phyloP scores from a whole-genome alignment of 2,329 filamentous ascomycete genomes.

The Curvularia spicifera region DNA sequence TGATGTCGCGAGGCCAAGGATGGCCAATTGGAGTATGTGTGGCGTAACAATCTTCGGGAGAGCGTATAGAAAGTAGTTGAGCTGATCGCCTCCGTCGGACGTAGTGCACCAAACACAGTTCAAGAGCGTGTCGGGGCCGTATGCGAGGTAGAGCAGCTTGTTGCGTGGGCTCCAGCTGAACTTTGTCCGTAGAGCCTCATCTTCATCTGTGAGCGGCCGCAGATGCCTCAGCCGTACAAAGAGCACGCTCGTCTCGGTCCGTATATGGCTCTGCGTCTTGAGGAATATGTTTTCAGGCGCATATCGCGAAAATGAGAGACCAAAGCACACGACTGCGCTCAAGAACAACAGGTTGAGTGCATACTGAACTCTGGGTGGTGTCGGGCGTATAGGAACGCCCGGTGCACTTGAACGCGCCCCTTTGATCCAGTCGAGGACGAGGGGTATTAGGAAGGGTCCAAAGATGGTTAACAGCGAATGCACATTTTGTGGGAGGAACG shows the following conservation, averaged over 20 bases:
- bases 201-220: slow-evolving; percentile 64
- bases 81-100: slow-evolving; percentile 65
- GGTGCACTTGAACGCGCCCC: slow-evolving; percentile 52
- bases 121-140: slow-evolving; percentile 75
- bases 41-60: slow-evolving; percentile 74
- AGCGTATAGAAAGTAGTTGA: slow-evolving; percentile 80
- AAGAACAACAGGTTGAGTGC: slow-evolving; percentile 67
- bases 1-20: slow-evolving; percentile 77
- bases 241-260: slow-evolving; percentile 83
- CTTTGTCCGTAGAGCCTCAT: slow-evolving; percentile 70
- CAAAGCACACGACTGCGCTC: slow-evolving; percentile 59
- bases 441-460: slow-evolving; percentile 74
- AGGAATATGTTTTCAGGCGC: slow-evolving; percentile 82
- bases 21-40: slow-evolving; percentile 79
- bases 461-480: slow-evolving; percentile 59
- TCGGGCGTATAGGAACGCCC: slow-evolving; percentile 61
- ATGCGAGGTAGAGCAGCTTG: slow-evolving; percentile 81
- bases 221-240: slow-evolving; percentile 74
- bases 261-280: slow-evolving; percentile 78
- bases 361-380: slow-evolving; percentile 62
- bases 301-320: slow-evolving; percentile 70
- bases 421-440: slow-evolving; percentile 69
- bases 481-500: slow-evolving; percentile 43
- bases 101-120: slow-evolving; percentile 80
- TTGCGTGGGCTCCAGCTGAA: slow-evolving; percentile 68